These are phyloP conservation scores for Lactarius evosmus DNA, from an alignment of 768 basidiomycete species.

Conservation along the genomic window DNA sequence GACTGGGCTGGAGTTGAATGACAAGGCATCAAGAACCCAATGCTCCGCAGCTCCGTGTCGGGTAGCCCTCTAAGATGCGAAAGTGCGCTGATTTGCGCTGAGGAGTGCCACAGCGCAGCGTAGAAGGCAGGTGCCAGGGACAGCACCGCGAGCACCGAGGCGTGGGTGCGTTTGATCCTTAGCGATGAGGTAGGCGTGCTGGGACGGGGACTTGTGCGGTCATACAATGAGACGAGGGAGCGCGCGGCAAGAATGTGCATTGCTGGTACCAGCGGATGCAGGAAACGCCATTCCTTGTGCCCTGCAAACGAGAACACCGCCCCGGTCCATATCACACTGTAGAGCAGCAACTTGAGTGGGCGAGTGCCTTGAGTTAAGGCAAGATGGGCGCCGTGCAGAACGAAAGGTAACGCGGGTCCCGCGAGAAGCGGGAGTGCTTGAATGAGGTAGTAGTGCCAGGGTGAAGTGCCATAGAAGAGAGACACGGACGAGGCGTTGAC, in stretches of 20 bases:
- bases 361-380: slow-evolving; percentile 31
- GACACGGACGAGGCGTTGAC: slow-evolving; percentile 86
- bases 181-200: background rate
- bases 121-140: slow-evolving; percentile 65
- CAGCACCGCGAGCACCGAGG: slow-evolving; percentile 43
- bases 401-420: slow-evolving; percentile 69
- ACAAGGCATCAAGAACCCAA: slow-evolving; percentile 93
- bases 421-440: slow-evolving; percentile 85
- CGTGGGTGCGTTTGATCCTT: slow-evolving; percentile 3
- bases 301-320: slow-evolving; percentile 72
- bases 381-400: slow-evolving; percentile 48
- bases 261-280: slow-evolving; percentile 86
- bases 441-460: slow-evolving; percentile 86
- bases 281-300: slow-evolving; percentile 98
- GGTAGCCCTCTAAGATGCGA: slow-evolving; percentile 60
- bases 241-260: slow-evolving; percentile 76
- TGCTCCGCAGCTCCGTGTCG: slow-evolving; percentile 43
- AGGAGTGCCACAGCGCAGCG: slow-evolving; percentile 69
- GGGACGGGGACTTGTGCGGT: slow-evolving; percentile 22
- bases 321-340: slow-evolving; percentile 57
- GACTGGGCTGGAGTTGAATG: slow-evolving; percentile 94
- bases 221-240: slow-evolving; percentile 50
- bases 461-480: slow-evolving; percentile 83
- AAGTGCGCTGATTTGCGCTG: slow-evolving; percentile 75
- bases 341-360: slow-evolving; percentile 42